Conservation (phyloP, 345 rosid genomes). For the Populus pruinosa region DNA sequence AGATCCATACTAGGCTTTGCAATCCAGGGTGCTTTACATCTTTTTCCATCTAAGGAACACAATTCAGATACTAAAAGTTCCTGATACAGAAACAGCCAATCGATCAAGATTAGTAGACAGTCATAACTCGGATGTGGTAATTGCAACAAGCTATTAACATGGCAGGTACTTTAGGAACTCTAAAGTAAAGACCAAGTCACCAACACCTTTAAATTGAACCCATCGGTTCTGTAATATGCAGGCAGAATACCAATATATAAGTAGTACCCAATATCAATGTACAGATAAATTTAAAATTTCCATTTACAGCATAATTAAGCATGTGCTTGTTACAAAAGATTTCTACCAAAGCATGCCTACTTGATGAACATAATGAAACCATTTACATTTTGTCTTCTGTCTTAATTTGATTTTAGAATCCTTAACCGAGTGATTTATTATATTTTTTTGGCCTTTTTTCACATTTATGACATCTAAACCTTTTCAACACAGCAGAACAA, state of each 20-base stretch:
- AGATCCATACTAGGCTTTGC: constrained; percentile 78
- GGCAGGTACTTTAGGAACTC: neutral
- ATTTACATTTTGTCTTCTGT: neutral
- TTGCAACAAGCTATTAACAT: neutral
- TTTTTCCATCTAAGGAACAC: constrained; percentile 44
- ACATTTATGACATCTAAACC: neutral
- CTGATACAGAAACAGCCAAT: constrained; percentile 33
- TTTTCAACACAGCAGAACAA: neutral
- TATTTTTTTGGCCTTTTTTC: neutral
- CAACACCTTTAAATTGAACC: neutral
- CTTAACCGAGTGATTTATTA: neutral
- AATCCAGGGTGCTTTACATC: constrained; percentile 58
- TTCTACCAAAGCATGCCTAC: neutral
- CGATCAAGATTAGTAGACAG: neutral
- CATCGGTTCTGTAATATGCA: neutral
- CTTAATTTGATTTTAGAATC: neutral
- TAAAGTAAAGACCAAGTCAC: neutral
- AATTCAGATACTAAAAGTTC: constrained; percentile 59
- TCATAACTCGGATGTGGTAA: neutral
- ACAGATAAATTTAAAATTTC: neutral
- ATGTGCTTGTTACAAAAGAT: too few species aligned
- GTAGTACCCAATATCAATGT: neutral
- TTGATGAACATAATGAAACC: neutral
- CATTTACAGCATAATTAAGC: neutral
- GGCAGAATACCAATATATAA: neutral